Base-by-base conservation (phyloP, 2,329 filamentous ascomycete species). In the Didymella arachidicola region DNA sequence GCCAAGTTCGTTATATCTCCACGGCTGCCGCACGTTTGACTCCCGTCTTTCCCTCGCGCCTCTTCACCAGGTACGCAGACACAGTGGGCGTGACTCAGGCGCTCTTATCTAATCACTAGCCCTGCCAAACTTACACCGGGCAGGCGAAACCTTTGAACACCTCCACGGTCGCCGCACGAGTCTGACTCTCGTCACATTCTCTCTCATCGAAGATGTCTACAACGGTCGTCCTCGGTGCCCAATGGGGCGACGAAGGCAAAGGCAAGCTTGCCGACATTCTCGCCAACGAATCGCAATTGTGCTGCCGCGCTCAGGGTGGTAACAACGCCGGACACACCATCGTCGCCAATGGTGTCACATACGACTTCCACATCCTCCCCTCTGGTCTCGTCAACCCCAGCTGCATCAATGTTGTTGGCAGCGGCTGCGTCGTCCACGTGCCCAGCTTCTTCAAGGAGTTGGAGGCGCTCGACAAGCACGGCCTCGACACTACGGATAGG, bases 351-450 rank as follows among this genome's bases (percentile, higher is more conserved):
- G 79, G 80, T 51, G 66, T 80, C 66, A 84, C 82, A 25, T 78
- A 78, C 68, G 75, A 78, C 55, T 77, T 76, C 65, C 75, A 78
- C 61, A 77, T 79, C 65, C 71, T 78, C 26, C 73, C 75, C 25
- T 90, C 86, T 55, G 91, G 91, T 59, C 83, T 93, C 60, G 82
- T 93, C 65, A 91, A 89, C 72, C 87, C 89, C 7, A 80, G 80
- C 42, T 90, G 86, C 74, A 82, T 86, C 68, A 93, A 93, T 79
- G 80, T 93, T 57, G 89, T 93, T 72, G 90, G 81, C 36, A 67
- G 79, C 61, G 74, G 89, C 59, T 89, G 87, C 47, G 89, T 91
- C 59, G 87, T 91, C 65, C 85, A 91, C 76, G 82, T 89, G 54
- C 86, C 86, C 19, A 81, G 81, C 53, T 89, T 90, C 80, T 89